Percentiles rank a stretch among this genome's conserved stretches.
These are phyloP conservation scores for Amanita muscaria DNA, from an alignment of 768 basidiomycete genomes.

Conservation along the genomic window DNA sequence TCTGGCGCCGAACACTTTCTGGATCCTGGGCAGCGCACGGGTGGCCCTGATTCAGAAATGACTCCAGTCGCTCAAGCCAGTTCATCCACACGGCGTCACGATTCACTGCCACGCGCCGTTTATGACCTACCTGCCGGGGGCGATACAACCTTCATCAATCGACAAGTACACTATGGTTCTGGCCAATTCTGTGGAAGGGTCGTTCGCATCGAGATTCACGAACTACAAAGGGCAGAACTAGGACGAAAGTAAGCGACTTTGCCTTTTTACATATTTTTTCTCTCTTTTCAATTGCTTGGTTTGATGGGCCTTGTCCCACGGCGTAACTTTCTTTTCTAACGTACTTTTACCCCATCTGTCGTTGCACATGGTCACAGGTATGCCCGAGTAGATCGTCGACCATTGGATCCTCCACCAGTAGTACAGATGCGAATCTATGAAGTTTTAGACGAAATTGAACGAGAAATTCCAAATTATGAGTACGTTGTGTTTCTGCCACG, in stretches of 20 bases:
- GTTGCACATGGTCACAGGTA: conserved; percentile 29
- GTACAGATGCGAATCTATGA: conserved; percentile 43
- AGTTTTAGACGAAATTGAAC: conserved; percentile 33
- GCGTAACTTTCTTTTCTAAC: neutral
- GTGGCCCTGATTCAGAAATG: neutral
- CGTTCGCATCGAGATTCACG: conserved; percentile 44
- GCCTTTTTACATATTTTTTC: conserved; percentile 2
- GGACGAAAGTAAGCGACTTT: conserved; percentile 48
- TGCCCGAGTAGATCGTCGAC: conserved; percentile 52
- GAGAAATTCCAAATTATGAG: conserved; percentile 41
- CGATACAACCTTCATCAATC: conserved; percentile 10
- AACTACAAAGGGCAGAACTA: conserved; percentile 57
- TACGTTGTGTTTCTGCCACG: conserved; percentile 19
- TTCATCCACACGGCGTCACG: neutral
- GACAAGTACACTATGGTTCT: conserved; percentile 43
- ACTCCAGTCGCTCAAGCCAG: neutral
- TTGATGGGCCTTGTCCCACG: neutral
- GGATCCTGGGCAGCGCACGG: neutral
- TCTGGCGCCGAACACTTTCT: too few relatives aligned
- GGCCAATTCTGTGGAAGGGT: conserved; percentile 57
- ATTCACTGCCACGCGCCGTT: neutral
- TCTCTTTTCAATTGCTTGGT: neutral
- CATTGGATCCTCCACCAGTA: conserved; percentile 61
- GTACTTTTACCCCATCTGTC: neutral
- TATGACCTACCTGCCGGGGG: neutral